Evolutionary conservation across 345 rosid species (phyloP).

Genomic region (Clausena lansium): DNA sequence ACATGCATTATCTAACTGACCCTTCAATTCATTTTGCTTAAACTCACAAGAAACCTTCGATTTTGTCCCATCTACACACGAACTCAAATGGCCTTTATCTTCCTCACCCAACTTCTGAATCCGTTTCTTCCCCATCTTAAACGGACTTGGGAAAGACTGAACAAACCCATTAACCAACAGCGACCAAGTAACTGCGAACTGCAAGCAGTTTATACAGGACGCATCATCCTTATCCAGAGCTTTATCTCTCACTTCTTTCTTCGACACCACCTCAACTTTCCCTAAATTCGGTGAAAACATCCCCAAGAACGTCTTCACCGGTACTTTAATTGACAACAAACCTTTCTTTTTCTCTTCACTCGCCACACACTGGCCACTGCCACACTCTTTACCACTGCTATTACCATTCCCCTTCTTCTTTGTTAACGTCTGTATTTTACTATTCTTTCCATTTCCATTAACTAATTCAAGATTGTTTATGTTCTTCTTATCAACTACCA

Average conservation of each 20-base stretch:
- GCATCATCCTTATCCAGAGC: conserved; percentile 41
- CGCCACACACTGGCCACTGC: conserved; percentile 26
- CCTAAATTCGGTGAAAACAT: conserved; percentile 48
- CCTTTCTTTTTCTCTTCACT: conserved; percentile 61
- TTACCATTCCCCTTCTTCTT: conserved; percentile 34
- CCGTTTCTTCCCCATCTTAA: conserved; percentile 50
- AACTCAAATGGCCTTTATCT: conserved; percentile 29
- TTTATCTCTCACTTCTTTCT: conserved; percentile 36
- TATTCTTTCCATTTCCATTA: conserved; percentile 22
- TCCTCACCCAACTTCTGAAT: conserved; percentile 41
- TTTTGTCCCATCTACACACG: conserved; percentile 26
- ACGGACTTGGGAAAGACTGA: conserved; percentile 64
- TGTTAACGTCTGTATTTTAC: conserved; percentile 29
- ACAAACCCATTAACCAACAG: conserved; percentile 67
- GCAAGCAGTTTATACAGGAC: conserved; percentile 69
- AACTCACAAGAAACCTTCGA: conserved; percentile 27
- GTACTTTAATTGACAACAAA: conserved; percentile 49
- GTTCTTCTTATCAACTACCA: conserved; percentile 42
- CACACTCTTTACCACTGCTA: conserved; percentile 14
- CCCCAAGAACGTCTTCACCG: conserved; percentile 48
- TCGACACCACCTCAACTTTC: conserved; percentile 26
- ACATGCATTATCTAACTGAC: conserved; percentile 13
- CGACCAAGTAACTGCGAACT: conserved; percentile 73
- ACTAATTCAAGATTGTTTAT: conserved; percentile 28
- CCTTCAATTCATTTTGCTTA: conserved; percentile 29